These are phyloP conservation scores for Mycena latifolia DNA, from an alignment of 768 basidiomycete species.

Conservation along the genomic window DNA sequence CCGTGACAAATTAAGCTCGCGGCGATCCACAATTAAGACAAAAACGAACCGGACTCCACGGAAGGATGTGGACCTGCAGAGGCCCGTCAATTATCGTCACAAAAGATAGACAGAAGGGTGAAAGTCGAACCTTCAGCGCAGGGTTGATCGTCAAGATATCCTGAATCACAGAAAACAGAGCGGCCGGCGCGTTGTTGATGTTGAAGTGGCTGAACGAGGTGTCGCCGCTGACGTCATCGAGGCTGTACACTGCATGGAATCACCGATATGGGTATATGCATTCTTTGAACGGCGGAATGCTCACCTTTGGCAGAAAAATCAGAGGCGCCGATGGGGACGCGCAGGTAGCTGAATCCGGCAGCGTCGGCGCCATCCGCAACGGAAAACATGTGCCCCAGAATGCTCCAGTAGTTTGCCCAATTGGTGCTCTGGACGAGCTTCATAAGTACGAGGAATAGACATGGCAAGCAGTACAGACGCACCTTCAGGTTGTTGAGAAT, in stretches of 20 bases:
- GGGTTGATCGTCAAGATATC: slow-evolving; percentile 74
- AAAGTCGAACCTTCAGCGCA: slow-evolving; percentile 42
- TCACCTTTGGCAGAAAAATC: slow-evolving; percentile 75
- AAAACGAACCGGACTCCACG: slow-evolving; percentile 79
- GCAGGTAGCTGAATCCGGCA: slow-evolving; percentile 77
- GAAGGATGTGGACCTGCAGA: slow-evolving; percentile 65
- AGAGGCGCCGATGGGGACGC: slow-evolving; percentile 79
- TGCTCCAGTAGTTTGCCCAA: slow-evolving; percentile 66
- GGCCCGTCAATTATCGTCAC: too few relatives aligned
- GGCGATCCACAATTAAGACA: background rate
- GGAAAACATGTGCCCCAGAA: slow-evolving; percentile 72
- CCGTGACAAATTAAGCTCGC: background rate
- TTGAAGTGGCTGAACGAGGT: slow-evolving; percentile 70
- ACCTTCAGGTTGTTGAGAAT: slow-evolving; percentile 79
- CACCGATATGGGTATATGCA: background rate
- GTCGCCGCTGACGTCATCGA: slow-evolving; percentile 72
- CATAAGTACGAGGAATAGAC: background rate
- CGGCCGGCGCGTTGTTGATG: slow-evolving; percentile 70
- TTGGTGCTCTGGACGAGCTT: slow-evolving; percentile 63
- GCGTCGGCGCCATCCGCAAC: slow-evolving; percentile 69
- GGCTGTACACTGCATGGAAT: slow-evolving; percentile 69
- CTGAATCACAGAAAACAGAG: slow-evolving; percentile 70
- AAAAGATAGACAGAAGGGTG: slow-evolving; percentile 9
- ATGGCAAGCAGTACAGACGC: background rate
- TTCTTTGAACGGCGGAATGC: slow-evolving; percentile 22